These are phyloP conservation scores for Celoporthe dispersa DNA, from an alignment of 2,329 filamentous ascomycete genomes.

Conservation along the genomic window DNA sequence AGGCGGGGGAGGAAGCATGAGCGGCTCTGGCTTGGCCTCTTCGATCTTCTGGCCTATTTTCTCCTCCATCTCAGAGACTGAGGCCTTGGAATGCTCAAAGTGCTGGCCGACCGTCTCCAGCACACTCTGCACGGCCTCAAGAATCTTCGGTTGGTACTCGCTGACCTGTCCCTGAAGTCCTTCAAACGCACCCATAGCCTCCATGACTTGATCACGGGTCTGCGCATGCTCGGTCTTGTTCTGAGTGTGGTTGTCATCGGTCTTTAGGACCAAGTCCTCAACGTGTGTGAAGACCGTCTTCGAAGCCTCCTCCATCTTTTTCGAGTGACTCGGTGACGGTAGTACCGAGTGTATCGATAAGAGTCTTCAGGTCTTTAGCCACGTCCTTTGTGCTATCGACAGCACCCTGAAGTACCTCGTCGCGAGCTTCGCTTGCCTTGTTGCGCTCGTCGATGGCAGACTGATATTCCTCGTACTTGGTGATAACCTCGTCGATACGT, in stretches of 20 bases:
- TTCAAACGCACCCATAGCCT: constrained; percentile 73
- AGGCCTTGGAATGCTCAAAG: constrained; percentile 82
- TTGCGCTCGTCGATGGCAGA: constrained; percentile 73
- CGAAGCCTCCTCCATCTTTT: constrained; percentile 85
- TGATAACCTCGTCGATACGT: constrained; percentile 75
- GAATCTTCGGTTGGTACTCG: constrained; percentile 86
- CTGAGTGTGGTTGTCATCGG: constrained; percentile 76
- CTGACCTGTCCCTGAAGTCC: constrained; percentile 77
- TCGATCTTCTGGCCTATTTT: constrained; percentile 64
- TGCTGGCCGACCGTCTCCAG: constrained; percentile 81
- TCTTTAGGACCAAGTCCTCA: constrained; percentile 74
- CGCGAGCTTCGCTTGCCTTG: constrained; percentile 73
- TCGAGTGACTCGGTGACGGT: constrained; percentile 82
- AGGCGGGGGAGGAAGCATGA: constrained; percentile 57
- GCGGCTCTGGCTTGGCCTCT: constrained; percentile 64
- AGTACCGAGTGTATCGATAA: constrained; percentile 83
- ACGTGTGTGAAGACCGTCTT: constrained; percentile 84
- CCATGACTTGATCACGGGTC: constrained; percentile 79
- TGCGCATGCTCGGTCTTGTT: constrained; percentile 79
- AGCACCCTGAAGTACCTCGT: constrained; percentile 73
- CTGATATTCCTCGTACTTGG: constrained; percentile 88
- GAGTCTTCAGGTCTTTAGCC: constrained; percentile 83
- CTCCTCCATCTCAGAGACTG: constrained; percentile 58
- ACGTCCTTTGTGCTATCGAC: constrained; percentile 76
- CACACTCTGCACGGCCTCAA: constrained; percentile 86